Base-by-base conservation (phyloP, 768 basidiomycete species). In the Coprinopsis sp. region DNA sequence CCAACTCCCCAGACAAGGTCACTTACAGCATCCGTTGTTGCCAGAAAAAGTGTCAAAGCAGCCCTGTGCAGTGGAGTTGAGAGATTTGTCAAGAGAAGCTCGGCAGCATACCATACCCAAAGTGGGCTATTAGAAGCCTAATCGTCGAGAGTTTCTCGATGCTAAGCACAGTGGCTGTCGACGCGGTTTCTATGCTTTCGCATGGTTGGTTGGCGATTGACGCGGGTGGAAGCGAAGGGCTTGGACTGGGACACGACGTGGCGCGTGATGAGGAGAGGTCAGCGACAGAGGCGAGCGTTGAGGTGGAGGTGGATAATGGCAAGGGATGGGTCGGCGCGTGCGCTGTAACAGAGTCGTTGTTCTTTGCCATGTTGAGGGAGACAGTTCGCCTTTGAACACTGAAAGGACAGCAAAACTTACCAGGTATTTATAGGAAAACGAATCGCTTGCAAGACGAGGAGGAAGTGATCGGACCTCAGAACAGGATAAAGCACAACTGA, bases 1-100 rank as follows among this genome's bases (percentile, higher is more conserved):
- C 44, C 37, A 7, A 41, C 13, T 22, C 21, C 18, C 33, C 29
- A 28, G 10, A 25, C 16, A 13, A 13, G 44, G 38, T 29, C 18
- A 64, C 82, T 51, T 58, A 91, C 90, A 40, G 86, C 79, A 63
- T 91, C 89, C 4, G 89, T 91, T 10, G 89, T 92, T 2, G 89
- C 89, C 10, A 92, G 79, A 63, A 92, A 92, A 46, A 91, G 62
- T 8, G 88, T 74, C 64, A 91, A 63, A 4, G 87, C 88, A 29
- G 87, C 85, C 37, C 90, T 91, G 58, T 33, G n/a, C n/a, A n/a
- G n/a, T n/a, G n/a, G 36, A 30, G 41, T 27, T 30, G 49, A 30
- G 27, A 44, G 29, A 34, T 42, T 47, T 27, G 27, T 16, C 28
- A 44, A 30, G 40, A 42, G 34, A 45, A 49, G 49, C 33, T 42